Percentiles rank a stretch among this genome's conserved stretches.
Evolutionary conservation across 768 basidiomycete species (phyloP).

Genomic region (Coprinopsis sp.): DNA sequence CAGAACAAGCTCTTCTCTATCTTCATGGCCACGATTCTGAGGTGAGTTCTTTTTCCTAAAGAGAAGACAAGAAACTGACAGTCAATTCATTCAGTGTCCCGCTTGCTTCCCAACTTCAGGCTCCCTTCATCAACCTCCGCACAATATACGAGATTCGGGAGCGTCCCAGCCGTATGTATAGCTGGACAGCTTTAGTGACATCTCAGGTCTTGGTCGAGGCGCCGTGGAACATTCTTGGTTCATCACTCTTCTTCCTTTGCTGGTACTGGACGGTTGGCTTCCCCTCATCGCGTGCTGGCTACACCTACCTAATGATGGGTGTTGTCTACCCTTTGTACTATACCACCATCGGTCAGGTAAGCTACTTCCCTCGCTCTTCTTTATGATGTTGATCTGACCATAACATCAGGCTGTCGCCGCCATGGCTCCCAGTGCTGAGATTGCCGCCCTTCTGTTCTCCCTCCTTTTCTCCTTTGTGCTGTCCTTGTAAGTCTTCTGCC

Average conservation of each 20-base stretch:
- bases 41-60: conserved; percentile 14
- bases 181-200: conserved; percentile 55
- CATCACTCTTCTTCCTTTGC: conserved; percentile 54
- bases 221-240: conserved; percentile 55
- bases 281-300: conserved; percentile 48
- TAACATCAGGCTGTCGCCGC: conserved; percentile 45
- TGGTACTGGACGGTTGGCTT: conserved; percentile 75
- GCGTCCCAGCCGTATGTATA: conserved; percentile 59
- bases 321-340: conserved; percentile 58
- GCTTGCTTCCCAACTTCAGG: conserved; percentile 60
- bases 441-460: conserved; percentile 54
- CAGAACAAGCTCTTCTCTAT: conserved; percentile 67
- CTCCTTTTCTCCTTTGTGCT: conserved; percentile 59
- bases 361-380: background rate
- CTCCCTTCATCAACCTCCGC: conserved; percentile 55
- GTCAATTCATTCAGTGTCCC: conserved; percentile 32
- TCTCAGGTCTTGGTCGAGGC: conserved; percentile 53
- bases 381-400: background rate
- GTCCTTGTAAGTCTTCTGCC: conserved; percentile 41
- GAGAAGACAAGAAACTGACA: conserved; percentile 1
- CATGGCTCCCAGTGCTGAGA: conserved; percentile 54
- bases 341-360: conserved; percentile 50
- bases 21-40: conserved; percentile 50
- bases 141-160: conserved; percentile 65
- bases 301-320: conserved; percentile 50